Evolutionary conservation across 768 basidiomycete genomes (phyloP), one percentile per base, ranked within the genome.

Genomic region (Ramaria rubella): DNA sequence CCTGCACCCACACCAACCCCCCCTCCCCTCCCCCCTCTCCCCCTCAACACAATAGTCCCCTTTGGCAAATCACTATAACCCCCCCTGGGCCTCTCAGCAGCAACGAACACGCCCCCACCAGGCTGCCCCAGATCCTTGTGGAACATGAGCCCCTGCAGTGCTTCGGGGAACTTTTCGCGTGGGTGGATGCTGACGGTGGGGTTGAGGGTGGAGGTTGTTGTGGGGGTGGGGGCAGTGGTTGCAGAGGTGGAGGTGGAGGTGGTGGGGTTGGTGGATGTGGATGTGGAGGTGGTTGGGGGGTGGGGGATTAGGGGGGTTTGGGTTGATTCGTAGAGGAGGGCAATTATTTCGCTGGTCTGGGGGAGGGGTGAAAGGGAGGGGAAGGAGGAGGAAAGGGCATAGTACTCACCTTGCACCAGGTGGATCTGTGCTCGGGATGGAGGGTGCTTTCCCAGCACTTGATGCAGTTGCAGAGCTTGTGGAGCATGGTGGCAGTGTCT

Each of bases 351-450:
- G 45, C 90, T 83, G 0, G 90, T 92, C 90, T 94, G 36, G 36
- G n/a, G 43, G 49, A 21, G 52, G 44, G 59, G 53, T 54, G 56
- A 33, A n/a, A 40, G 58, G 44, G 21, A 27, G 9, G 9, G 21
- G 46, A 31, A 14, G 11, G 19, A 36, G 7, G 34, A 23, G 14
- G n/a, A 11, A 38, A 38, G 36, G 12, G 24, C n/a, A n/a, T n/a
- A n/a, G 43, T 59, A 76, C 92, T 64, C 45, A 75, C 78, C 85
- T 95, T 95, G 62, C 93, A 83, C 72, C 93, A 81, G 19, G 89
- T 85, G 40, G 89, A 91, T 91, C 94, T 94, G 72, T 97, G 94
- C 62, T 96, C 94, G 49, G 89, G 86, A 58, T 87, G 89, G 58
- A 93, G 79, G 1, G 88, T 80, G 55, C 77, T 81, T 69, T 95